A percentile compares a stretch with the other conserved stretches of the same genome.
These are phyloP conservation scores for Filosporella fistucella DNA, from an alignment of 495 filamentous ascomycete genomes.

Conservation along the genomic window DNA sequence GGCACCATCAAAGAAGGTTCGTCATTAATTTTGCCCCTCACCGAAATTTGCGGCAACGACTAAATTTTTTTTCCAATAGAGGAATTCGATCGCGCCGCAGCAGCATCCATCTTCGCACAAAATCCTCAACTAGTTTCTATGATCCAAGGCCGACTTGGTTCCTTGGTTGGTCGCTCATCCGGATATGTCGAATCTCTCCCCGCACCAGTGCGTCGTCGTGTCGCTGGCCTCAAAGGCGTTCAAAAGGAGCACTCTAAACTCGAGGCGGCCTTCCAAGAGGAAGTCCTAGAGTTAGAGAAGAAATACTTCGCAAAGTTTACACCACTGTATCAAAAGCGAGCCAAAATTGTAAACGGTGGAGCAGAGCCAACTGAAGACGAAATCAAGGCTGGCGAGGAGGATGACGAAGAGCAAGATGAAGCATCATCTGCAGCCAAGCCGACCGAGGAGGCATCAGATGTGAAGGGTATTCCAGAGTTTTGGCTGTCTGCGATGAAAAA, in stretches of 20 bases:
- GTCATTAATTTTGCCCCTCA: constrained; percentile 29
- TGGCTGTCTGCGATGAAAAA: constrained; percentile 99
- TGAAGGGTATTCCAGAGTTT: constrained; percentile 82
- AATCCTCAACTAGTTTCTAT: constrained; percentile 91
- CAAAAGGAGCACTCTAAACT: constrained; percentile 99
- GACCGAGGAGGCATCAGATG: constrained; percentile 46
- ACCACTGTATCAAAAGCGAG: constrained; percentile 92
- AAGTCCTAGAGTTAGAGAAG: constrained; percentile 96
- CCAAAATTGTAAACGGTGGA: constrained; percentile 86
- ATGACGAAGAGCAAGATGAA: constrained; percentile 62
- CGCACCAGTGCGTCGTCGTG: constrained; percentile 79
- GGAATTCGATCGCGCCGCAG: constrained; percentile 79
- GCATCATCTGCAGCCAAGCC: constrained; percentile 45
- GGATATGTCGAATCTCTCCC: constrained; percentile 98
- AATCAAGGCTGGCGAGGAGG: constrained; percentile 78
- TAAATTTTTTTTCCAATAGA: constrained; percentile 49
- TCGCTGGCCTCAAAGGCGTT: constrained; percentile 92
- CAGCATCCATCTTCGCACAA: constrained; percentile 87
- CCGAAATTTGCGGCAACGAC: constrained; percentile 13
- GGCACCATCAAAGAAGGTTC: constrained; percentile 96
- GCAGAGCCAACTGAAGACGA: constrained; percentile 82
- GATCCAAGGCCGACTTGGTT: constrained; percentile 94
- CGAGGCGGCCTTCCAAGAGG: constrained; percentile 96
- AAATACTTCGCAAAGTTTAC: constrained; percentile 99
- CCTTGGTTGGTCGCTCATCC: constrained; percentile 89